Evolutionary conservation across 2,329 filamentous ascomycete genomes (phyloP).

Genomic region (Botrytis medusae): DNA sequence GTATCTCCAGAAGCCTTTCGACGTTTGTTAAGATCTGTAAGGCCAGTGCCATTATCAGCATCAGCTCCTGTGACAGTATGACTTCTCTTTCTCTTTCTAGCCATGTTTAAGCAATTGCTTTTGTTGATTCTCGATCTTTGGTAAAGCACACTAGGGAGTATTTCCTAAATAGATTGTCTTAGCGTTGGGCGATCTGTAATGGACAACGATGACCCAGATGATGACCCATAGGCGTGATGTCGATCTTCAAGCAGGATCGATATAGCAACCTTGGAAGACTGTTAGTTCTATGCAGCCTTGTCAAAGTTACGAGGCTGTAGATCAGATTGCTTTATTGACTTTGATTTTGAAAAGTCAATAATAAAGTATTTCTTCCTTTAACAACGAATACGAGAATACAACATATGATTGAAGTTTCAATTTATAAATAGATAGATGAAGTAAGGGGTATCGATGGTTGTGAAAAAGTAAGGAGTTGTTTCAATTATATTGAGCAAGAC

Average conservation of each 20-base stretch:
- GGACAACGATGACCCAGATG: neutral
- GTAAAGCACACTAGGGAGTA: neutral
- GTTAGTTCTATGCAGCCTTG: conserved; percentile 15
- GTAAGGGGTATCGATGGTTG: neutral
- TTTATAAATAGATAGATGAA: neutral
- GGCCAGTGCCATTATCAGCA: conserved; percentile 18
- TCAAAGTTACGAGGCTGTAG: neutral
- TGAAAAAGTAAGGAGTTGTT: conserved; percentile 12
- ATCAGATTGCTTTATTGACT: neutral
- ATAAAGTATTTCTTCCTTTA: neutral
- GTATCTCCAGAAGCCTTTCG: conserved; percentile 29
- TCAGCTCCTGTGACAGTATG: conserved; percentile 18
- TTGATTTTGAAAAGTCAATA: neutral
- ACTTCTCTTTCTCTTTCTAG: conserved; percentile 42
- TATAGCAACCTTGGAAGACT: neutral
- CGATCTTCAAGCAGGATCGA: neutral
- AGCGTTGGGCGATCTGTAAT: neutral
- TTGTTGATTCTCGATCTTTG: neutral
- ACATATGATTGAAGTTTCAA: conserved; percentile 2
- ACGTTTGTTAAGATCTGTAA: conserved; percentile 35
- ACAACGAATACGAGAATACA: neutral
- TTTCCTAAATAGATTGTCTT: neutral
- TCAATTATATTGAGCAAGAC: conserved; percentile 9
- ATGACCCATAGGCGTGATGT: neutral
- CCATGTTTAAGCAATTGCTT: neutral